phyloP scores from a whole-genome alignment of 2,329 filamentous ascomycete species.

The Diaporthe eres region DNA sequence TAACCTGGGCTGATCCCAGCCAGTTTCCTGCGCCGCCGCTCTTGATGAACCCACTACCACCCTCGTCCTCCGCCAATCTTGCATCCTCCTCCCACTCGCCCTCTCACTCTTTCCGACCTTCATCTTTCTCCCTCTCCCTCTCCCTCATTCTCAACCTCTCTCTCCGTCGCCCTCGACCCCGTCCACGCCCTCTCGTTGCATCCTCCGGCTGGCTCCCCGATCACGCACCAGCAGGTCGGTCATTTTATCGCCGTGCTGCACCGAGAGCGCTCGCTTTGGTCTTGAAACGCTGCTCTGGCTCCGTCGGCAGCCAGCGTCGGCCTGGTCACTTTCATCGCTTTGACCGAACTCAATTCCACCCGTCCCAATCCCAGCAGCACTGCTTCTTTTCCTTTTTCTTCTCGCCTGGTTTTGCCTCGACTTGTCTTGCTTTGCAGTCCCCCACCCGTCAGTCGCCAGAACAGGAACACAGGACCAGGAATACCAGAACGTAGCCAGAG shows the following conservation, averaged over 20 bases:
- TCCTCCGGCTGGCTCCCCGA: not conserved
- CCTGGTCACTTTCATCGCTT: constrained; percentile 23
- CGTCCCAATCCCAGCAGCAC: constrained; percentile 14
- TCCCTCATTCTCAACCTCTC: not conserved
- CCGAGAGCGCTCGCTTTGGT: constrained; percentile 15
- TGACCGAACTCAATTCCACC: constrained; percentile 33
- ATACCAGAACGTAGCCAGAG: not conserved
- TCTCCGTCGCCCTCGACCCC: constrained; percentile 4
- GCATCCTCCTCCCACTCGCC: constrained; percentile 17
- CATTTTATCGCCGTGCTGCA: not conserved
- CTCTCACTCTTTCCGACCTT: constrained; percentile 16
- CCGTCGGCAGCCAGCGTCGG: constrained; percentile 21
- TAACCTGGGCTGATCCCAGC: constrained; percentile 34
- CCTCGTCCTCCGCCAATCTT: constrained; percentile 34
- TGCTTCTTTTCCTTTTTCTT: not conserved
- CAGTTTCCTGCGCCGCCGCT: constrained; percentile 15
- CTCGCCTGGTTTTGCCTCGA: not conserved
- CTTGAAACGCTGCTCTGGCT: constrained; percentile 24
- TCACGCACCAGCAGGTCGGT: not conserved
- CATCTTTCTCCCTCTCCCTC: not conserved
- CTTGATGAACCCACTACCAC: constrained; percentile 35
- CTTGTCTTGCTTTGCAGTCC: not conserved
- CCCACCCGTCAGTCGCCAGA: constrained; percentile 1
- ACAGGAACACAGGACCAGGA: constrained; percentile 2
- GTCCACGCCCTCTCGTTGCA: constrained; percentile 14